Evolutionary conservation across 768 basidiomycete genomes (phyloP), one percentile per base, ranked within the genome.

Genomic region (Hirschioporus abietinus): DNA sequence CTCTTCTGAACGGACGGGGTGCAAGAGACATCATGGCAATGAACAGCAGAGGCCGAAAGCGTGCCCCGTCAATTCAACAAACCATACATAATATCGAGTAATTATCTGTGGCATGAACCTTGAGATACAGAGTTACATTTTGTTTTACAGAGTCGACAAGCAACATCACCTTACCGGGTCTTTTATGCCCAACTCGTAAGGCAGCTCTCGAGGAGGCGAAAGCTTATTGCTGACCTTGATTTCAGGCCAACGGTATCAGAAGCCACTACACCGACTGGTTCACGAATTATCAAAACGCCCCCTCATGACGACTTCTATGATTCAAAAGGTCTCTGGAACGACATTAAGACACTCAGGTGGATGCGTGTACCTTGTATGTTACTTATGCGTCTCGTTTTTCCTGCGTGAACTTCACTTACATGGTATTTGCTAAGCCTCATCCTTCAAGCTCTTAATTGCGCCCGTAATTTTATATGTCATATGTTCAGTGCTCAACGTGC

Each of bases 331-430:
- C 74, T 89, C 34, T 77, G 84, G 85, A 76, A 80, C 73, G 81
- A 89, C 74, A 67, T 88, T 69, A 77, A 67, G 70, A 80, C 83
- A 0, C 74, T 81, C 17, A 80, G 86, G 70, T 96, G 95, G 95
- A 87, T 88, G 66, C 76, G 90, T 20, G 80, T 90, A 24, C 93
- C 94, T 8, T 74, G 93, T 90, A 63, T 65, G 84, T 81, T 12
- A 1, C 23, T 27, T 24, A 9, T 60, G 20, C 34, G 12, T 25
- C 58, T 67, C 25, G 5, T 23, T n/a, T 1, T 66, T n/a, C n/a
- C n/a, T 26, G 1, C 3, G 18, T 58, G 65, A 59, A 17, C 1
- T 35, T 15, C 61, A 1, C 64, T 35, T 15, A 42, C 66, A n/a
- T 35, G 0, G 20, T 20, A n/a, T 61, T 30, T 52, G 58, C 17